Evolutionary conservation across 2,329 filamentous ascomycete genomes (phyloP), one percentile per base, ranked within the genome.

Genomic region (Verruconis gallopava): DNA sequence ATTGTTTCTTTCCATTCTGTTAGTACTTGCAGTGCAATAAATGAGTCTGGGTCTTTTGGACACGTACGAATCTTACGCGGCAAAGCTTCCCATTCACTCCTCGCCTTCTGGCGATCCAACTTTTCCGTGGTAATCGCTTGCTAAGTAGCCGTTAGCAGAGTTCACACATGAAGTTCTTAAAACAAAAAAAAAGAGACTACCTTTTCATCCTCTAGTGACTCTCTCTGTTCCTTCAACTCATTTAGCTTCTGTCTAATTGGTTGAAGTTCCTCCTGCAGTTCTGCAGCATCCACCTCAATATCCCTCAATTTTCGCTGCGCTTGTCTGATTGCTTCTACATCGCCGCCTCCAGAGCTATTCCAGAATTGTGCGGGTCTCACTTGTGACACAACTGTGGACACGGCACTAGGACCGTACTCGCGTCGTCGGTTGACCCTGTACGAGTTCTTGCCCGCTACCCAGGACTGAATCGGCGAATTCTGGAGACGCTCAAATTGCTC

Each of bases 391-490:
- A 70, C 67, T 1, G 82, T 86, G 1, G 84, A 85, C 37, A 74
- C 75, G 12, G 81, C 85, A 37, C 71, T 65, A 2, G 77, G 72
- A 2, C 85, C 85, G 58, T 95, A 95, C 56, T 96, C 89, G 48
- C 68, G 71, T 37, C 89, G 78, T 13, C 82, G 75, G 4, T 68
- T 70, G 40, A 91, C 72, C 15, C 67, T 69, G 57, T 82, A 88
- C 5, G 60, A 63, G 38, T 77, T 71, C 13, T 64, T 71, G 3
- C 77, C 78, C 18, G 81, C 72, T n/a, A 84, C 75, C 73, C 82
- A 95, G 17, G 66, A 72, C 33, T 61, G 68, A 40, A 95, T 68
- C 12, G 69, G 64, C 38, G 67, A 71, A 12, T 64, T 61, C 33
- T 73, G 63, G 22, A 94, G 65, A n/a, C 59, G 63, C n/a, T 80